Evolutionary conservation across 805 yeast species (phyloP), one percentile per base, ranked within the genome.

Genomic region (Naumovozyma baii): DNA sequence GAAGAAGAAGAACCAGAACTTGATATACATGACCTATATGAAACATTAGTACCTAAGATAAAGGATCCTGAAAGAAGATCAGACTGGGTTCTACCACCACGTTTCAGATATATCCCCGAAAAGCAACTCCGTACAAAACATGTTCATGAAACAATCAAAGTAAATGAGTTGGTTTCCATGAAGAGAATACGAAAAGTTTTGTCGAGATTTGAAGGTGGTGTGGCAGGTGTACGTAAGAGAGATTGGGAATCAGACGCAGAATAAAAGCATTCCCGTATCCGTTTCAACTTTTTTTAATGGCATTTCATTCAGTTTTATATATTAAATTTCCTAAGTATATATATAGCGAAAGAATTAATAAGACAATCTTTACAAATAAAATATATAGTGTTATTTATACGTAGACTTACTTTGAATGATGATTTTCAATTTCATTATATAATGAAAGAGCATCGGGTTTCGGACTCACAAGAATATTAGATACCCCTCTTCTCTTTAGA

Each of bases 391-490:
- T 22, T 22, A 22, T 22, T 22, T 22, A 22, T 10, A 22, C n/a
- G n/a, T n/a, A 10, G 7, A 22, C 7, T 22, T 10, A 22, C 10
- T 22, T 22, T 10, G 10, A 22, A 10, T 7, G 26, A 29, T 29
- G 45, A 10, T 36, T 25, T 31, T 44, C 34, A 9, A 59, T 49
- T 1, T 59, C 76, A 34, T 63, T 59, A 7, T 70, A 59, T 31
- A 87, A 61, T 3, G 81, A 68, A 2, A 47, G 49, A 0, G 95
- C 86, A 25, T 78, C 78, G 0, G 97, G 97, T 42, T 76, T 77
- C 4, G 62, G 60, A 3, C 95, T 79, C 3, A 81, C 82, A 1
- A 82, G 73, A 31, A 73, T 62, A 1, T 88, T 84, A 0, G 34
- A 47, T 2, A 90, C 55, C 0, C 76, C 79, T 15, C 73, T 67